Evolutionary conservation across 768 basidiomycete genomes (phyloP).

Genomic region (Cystobasidium tubakii): DNA sequence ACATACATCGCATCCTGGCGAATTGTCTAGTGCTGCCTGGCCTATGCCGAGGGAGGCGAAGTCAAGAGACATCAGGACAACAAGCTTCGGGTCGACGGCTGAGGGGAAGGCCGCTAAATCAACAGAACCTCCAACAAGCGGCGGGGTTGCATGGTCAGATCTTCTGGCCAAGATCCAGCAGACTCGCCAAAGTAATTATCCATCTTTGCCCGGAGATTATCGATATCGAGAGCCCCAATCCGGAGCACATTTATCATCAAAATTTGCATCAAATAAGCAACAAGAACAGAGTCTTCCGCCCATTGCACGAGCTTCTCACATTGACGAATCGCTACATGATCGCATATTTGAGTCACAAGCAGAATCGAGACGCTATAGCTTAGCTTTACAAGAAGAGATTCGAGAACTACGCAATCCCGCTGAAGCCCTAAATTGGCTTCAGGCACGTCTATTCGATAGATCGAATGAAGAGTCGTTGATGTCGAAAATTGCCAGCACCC

Average conservation of each 20-base stretch:
- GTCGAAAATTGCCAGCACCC: not conserved
- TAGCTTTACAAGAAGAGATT: constrained; percentile 10
- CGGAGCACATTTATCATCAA: not conserved
- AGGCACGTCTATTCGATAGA: not conserved
- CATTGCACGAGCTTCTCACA: not conserved
- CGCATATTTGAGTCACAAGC: constrained; percentile 3
- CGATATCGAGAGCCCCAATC: not conserved
- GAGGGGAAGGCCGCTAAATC: not conserved
- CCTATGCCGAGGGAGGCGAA: not conserved
- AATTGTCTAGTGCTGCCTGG: not conserved
- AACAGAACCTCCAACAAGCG: not conserved
- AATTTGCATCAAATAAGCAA: not conserved
- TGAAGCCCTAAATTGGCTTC: constrained; percentile 26
- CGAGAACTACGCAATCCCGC: not conserved
- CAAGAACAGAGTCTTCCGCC: too few relatives aligned
- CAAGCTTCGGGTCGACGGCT: not conserved
- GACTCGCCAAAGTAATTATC: not conserved
- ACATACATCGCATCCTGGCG: not conserved
- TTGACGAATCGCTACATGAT: constrained; percentile 9
- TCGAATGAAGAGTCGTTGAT: constrained; percentile 2
- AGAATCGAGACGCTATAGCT: not conserved
- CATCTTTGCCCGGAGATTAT: not conserved
- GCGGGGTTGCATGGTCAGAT: not conserved
- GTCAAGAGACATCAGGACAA: not conserved
- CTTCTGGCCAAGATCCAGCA: not conserved